Percentiles rank a stretch among this genome's conserved stretches.
Evolutionary conservation across 768 basidiomycete genomes (phyloP).

Genomic region (Imleria badia): DNA sequence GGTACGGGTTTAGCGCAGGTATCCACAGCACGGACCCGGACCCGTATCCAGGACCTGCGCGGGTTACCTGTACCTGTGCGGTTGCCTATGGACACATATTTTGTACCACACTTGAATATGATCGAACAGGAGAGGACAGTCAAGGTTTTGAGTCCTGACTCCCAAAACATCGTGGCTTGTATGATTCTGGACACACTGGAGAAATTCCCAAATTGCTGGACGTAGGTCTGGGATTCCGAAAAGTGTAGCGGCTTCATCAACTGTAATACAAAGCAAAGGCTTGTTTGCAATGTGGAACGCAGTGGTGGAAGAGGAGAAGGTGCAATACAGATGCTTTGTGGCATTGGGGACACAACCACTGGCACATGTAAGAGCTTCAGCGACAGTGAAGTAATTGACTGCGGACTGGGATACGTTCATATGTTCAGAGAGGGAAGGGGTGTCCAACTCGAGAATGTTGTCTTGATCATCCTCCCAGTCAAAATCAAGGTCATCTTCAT

Average conservation of each 20-base stretch:
- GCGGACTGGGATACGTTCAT: not conserved
- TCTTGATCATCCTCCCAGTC: too few relatives aligned
- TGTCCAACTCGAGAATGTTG: too few relatives aligned
- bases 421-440: too few relatives aligned
- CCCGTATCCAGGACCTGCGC: too few relatives aligned
- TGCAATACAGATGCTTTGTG: not conserved
- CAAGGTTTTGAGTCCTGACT: not conserved
- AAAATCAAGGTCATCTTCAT: not conserved
- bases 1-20: too few relatives aligned
- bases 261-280: not conserved
- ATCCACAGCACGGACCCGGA: too few relatives aligned
- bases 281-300: too few relatives aligned
- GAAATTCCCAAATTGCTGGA: not conserved
- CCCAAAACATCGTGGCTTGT: not conserved
- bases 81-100: too few relatives aligned
- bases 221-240: not conserved
- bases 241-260: not conserved
- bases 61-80: too few relatives aligned
- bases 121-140: not conserved
- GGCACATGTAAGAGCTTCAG: not conserved
- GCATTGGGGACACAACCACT: too few relatives aligned
- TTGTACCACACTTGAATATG: conserved; percentile 2
- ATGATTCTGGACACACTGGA: not conserved
- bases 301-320: not conserved
- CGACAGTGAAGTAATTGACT: not conserved